Percentiles rank a stretch among this genome's conserved stretches.
phyloP scores from a whole-genome alignment of 2,329 filamentous ascomycete species.

The Nigrospora oryzae region DNA sequence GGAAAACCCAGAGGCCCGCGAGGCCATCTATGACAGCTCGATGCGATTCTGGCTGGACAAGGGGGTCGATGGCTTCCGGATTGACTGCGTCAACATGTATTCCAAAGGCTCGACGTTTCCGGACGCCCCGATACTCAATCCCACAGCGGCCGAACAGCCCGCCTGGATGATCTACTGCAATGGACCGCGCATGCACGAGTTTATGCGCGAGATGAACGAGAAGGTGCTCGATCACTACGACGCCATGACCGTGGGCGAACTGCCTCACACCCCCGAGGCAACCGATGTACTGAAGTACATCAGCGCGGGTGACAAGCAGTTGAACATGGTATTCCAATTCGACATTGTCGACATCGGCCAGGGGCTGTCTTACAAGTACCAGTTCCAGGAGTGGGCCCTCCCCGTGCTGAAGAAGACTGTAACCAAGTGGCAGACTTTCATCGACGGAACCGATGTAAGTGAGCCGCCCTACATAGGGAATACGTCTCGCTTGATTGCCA shows the following conservation, averaged over 20 bases:
- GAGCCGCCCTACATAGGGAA: too few species aligned
- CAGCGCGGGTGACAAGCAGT: constrained; percentile 31
- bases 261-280: constrained; percentile 36
- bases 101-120: constrained; percentile 25
- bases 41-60: constrained; percentile 61
- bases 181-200: constrained; percentile 46
- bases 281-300: constrained; percentile 38
- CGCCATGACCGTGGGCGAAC: constrained; percentile 49
- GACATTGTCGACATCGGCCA: constrained; percentile 34
- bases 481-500: too few species aligned
- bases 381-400: constrained; percentile 1
- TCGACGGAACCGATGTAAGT: not conserved
- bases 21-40: constrained; percentile 58
- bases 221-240: constrained; percentile 38
- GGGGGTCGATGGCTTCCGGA: constrained; percentile 56
- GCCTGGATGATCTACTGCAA: constrained; percentile 38
- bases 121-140: constrained; percentile 33
- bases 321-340: constrained; percentile 42
- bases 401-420: constrained; percentile 2
- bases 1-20: constrained; percentile 57
- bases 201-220: constrained; percentile 38
- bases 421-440: not conserved
- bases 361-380: constrained; percentile 22
- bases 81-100: constrained; percentile 62
- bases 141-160: constrained; percentile 22